Evolutionary conservation across 306 rosid species (phyloP), one percentile per base, ranked within the genome.

Genomic region (Corylus avellana): DNA sequence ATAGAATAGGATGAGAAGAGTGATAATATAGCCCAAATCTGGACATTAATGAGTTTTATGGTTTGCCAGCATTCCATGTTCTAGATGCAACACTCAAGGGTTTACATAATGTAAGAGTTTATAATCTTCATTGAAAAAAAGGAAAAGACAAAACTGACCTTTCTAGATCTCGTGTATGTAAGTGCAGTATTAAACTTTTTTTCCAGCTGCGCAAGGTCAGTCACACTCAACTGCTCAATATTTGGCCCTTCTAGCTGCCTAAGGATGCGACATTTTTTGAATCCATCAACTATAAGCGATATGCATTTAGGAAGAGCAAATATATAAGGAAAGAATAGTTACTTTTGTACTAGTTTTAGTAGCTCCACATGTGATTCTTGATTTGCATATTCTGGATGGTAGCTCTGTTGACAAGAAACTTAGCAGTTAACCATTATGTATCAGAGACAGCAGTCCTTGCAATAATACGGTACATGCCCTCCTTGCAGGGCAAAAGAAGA

Each of bases 261-360:
- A 80, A 12, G 7, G 7, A 37, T n/a, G 72, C 44, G 46, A 53
- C 7, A 42, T 57, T 12, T 63, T 32, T 4, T 27, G 37, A 55
- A 27, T 71, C 61, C 57, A 72, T 72, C 47, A 72, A 25, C 44
- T 54, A 72, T 18, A 17, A 6, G 32, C 2, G 2, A 12, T 44
- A 12, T 44, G 20, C 63, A 64, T 46, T 48, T 27, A 49, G 54
- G 54, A 59, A 22, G 59, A 4, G 11, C 32, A 48, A 37, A 32
- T 29, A 18, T 17, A 35, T 17, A 74, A 74, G 69, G 25, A 46
- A 42, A 32, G 70, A 78, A 70, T 67, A 77, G 62, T 67, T 82
- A 74, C 86, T 81, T 67, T 67, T 57, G 59, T 67, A 77, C 74
- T 47, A 55, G 78, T 69, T 82, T 72, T 72, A 56, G 79, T 10